Conservation (phyloP, 108 stramenopile genomes). For the Parietichytrium sp. region DNA sequence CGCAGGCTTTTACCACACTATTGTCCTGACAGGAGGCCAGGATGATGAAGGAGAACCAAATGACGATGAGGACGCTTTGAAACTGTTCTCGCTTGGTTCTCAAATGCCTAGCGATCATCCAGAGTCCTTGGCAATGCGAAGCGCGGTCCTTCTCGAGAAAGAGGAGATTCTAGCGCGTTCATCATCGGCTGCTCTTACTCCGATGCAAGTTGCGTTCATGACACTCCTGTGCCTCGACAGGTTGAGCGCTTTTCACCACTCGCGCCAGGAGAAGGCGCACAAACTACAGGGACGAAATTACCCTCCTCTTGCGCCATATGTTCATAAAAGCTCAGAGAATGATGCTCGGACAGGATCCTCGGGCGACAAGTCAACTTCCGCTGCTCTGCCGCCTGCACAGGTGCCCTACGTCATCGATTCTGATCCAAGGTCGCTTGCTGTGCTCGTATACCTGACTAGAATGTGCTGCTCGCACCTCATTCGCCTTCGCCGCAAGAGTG, state of each 20-base stretch:
- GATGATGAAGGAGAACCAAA: conserved; percentile 23
- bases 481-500: too few relatives aligned
- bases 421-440: conserved; percentile 45
- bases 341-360: too few relatives aligned
- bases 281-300: too few relatives aligned
- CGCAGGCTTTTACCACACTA: conserved; percentile 66
- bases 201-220: not conserved
- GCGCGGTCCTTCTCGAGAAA: too few relatives aligned
- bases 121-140: too few relatives aligned
- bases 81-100: too few relatives aligned
- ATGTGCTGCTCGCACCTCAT: not conserved
- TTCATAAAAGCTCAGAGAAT: too few relatives aligned
- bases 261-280: conserved; percentile 3
- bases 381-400: not conserved
- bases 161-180: too few relatives aligned
- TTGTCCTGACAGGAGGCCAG: conserved; percentile 46
- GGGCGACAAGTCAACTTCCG: not conserved
- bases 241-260: not conserved
- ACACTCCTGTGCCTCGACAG: not conserved
- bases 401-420: conserved; percentile 39
- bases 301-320: too few relatives aligned
- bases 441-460: conserved; percentile 38
- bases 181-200: too few relatives aligned
- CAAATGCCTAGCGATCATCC: too few relatives aligned
- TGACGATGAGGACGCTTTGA: not conserved